Evolutionary conservation across 345 rosid species (phyloP).

Genomic region (Acer negundo): DNA sequence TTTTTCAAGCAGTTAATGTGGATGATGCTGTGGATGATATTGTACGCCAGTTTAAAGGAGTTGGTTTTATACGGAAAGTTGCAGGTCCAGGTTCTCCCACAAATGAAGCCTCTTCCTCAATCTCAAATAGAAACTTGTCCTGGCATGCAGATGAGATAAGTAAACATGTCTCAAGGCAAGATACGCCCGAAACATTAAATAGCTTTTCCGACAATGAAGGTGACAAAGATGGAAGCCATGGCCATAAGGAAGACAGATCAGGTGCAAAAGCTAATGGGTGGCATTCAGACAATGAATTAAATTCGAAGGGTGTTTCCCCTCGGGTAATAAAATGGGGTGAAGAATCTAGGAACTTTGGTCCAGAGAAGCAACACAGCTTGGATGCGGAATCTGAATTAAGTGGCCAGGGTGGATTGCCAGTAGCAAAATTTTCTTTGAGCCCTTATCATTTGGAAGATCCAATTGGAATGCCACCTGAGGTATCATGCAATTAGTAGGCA

Average conservation of each 20-base stretch:
- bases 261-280: constrained; percentile 51
- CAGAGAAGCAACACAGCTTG: constrained; percentile 36
- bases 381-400: constrained; percentile 38
- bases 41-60: constrained; percentile 89
- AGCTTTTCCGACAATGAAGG: constrained; percentile 71
- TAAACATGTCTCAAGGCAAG: constrained; percentile 43
- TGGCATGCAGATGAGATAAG: constrained; percentile 65
- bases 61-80: constrained; percentile 84
- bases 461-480: constrained; percentile 93
- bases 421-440: constrained; percentile 31
- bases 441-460: constrained; percentile 57
- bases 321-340: constrained; percentile 45
- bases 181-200: constrained; percentile 49
- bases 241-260: constrained; percentile 48
- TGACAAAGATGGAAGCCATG: constrained; percentile 46
- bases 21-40: constrained; percentile 98
- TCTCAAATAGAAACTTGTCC: constrained; percentile 46
- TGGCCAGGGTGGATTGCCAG: constrained; percentile 37
- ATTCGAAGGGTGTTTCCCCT: constrained; percentile 54
- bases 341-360: constrained; percentile 37
- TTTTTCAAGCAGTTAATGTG: constrained; percentile 68
- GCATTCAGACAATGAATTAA: constrained; percentile 87
- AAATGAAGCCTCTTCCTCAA: constrained; percentile 39
- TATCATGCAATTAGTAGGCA: constrained; percentile 29
- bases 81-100: constrained; percentile 53